Evolutionary conservation across 306 rosid species (phyloP).

Genomic region (Cicer yamashitae): DNA sequence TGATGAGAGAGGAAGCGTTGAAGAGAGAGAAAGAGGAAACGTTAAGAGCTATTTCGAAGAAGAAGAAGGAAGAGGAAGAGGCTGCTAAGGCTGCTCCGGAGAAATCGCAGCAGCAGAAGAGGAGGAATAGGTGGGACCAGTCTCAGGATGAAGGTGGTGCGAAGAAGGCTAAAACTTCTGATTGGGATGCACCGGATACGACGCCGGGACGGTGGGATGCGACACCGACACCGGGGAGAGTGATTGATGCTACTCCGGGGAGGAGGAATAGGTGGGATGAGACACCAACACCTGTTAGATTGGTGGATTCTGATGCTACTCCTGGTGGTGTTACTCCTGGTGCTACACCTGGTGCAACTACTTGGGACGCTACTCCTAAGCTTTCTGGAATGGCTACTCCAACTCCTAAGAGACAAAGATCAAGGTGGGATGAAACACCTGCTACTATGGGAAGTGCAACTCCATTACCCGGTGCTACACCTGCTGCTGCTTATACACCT

Average conservation of each 20-base stretch:
- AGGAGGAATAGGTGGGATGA: conserved; percentile 53
- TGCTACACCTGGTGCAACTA: conserved; percentile 45
- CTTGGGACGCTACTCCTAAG: conserved; percentile 53
- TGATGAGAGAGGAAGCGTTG: conserved; percentile 45
- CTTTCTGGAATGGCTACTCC: conserved; percentile 48
- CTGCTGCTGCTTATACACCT: conserved; percentile 48
- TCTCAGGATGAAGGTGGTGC: conserved; percentile 40
- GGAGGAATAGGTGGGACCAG: conserved; percentile 52
- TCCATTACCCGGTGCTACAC: conserved; percentile 50
- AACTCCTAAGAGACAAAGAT: conserved; percentile 49
- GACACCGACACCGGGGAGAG: conserved; percentile 47
- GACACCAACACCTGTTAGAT: conserved; percentile 47
- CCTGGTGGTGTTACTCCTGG: conserved; percentile 51
- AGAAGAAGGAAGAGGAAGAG: conserved; percentile 51
- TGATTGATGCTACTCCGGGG: conserved; percentile 44
- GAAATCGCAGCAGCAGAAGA: conserved; percentile 36
- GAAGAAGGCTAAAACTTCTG: conserved; percentile 45
- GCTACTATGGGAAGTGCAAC: conserved; percentile 52
- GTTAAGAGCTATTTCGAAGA: conserved; percentile 25
- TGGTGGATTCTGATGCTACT: conserved; percentile 49
- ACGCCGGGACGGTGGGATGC: conserved; percentile 50
- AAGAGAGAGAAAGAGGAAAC: conserved; percentile 51
- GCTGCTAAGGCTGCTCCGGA: conserved; percentile 33
- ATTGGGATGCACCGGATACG: conserved; percentile 47
- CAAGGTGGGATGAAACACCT: conserved; percentile 53